phyloP scores from a whole-genome alignment of 805 yeast species.

The Candida easanensis region DNA sequence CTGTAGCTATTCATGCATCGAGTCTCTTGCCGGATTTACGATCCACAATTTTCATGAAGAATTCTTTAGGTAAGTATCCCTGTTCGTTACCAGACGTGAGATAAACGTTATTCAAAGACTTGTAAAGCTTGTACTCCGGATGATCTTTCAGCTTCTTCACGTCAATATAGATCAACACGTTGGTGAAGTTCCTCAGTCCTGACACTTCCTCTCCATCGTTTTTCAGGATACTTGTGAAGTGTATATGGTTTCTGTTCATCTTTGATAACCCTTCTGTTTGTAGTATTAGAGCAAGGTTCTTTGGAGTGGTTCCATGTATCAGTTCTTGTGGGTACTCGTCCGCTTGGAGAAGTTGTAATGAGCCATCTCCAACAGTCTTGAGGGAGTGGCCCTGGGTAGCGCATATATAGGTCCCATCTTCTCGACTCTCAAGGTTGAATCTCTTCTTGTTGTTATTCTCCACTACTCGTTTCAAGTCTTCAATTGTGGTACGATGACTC shows the following conservation, averaged over 20 bases:
- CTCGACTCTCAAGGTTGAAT: conserved; percentile 43
- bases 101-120: conserved; percentile 73
- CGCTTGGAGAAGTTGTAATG: conserved; percentile 36
- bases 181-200: conserved; percentile 63
- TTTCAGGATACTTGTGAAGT: conserved; percentile 65
- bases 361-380: conserved; percentile 37
- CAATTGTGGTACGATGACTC: conserved; percentile 48
- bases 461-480: conserved; percentile 62
- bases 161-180: conserved; percentile 63
- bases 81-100: conserved; percentile 57
- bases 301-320: conserved; percentile 76
- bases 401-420: conserved; percentile 46
- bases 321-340: conserved; percentile 49
- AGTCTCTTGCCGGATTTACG: conserved; percentile 14
- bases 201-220: conserved; percentile 50
- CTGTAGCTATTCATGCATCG: neutral
- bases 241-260: conserved; percentile 84
- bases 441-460: conserved; percentile 66
- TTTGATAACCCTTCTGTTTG: conserved; percentile 53
- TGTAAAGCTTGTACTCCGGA: conserved; percentile 48
- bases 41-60: conserved; percentile 40
- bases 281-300: conserved; percentile 47
- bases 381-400: conserved; percentile 95
- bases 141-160: conserved; percentile 41
- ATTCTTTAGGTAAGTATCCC: conserved; percentile 48